Evolutionary conservation across 164 flowering plant species (phyloP), one percentile per base, ranked within the genome.

Genomic region (Euptelea pleiosperma): DNA sequence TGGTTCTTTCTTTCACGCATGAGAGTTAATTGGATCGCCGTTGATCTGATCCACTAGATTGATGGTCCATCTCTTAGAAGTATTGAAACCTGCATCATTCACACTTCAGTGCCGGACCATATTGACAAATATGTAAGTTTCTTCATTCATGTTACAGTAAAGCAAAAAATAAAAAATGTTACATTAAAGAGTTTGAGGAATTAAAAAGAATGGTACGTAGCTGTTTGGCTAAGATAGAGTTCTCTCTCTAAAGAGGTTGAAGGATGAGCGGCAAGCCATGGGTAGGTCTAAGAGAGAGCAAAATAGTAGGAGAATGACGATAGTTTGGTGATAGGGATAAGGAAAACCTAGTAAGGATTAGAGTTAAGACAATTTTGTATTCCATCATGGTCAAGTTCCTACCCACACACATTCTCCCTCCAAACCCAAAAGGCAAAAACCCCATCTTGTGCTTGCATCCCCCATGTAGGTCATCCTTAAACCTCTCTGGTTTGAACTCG

Each of bases 381-480:
- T 92, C 98, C 96, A 89, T 81, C 41, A 41, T 55, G 4, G 70
- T 65, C 70, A 84, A 61, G 70, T 85, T 85, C 69, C 86, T 68
- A 2, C 96, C 98, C 14, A 85, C 63, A 40, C 96, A 87, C 87
- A 87, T 84, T 55, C 96, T 79, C 33, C 96, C 93, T 57, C 98
- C 98, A 61, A 92, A 89, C 24, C 98, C 96, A 53, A 85, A 92
- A 0, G 98, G 96, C 70, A 86, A 57, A 54, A 63, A 92, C n/a
- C 93, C 96, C 90, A 84, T 87, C 71, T 76, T 87, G 66, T 87
- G 85, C 49, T 75, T 84, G 83, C 98, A 89, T 1, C 89, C 91
- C 0, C 95, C 93, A 31, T 72, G 52, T 3, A 77, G 9, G n/a
- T 81, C 79, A 2, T 77, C 82, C 41, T 63, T 61, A 52, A 92